Conservation (phyloP, 78 protist species). For the Fonticula alba region DNA sequence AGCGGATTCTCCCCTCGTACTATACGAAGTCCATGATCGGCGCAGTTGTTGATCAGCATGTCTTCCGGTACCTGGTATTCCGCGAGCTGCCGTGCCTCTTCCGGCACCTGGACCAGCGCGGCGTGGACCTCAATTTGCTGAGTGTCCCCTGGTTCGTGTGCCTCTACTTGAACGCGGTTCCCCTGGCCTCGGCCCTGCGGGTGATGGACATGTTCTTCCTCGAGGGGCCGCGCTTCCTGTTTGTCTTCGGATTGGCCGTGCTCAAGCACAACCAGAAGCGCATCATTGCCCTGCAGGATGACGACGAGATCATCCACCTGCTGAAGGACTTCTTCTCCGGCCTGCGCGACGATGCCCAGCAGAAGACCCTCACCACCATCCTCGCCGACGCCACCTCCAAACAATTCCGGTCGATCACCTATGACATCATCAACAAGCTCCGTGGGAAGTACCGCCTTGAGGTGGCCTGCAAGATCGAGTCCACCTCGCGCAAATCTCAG, state of each 20-base stretch:
- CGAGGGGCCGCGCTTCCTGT: constrained; percentile 23
- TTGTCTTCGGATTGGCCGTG: constrained; percentile 15
- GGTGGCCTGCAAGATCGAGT: too few relatives aligned
- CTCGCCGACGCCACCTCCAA: too few relatives aligned
- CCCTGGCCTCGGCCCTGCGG: constrained; percentile 18
- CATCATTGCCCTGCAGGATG: constrained; percentile 3
- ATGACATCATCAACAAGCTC: too few relatives aligned
- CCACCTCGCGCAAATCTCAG: too few relatives aligned
- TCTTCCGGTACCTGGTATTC: constrained; percentile 11
- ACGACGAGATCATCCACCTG: too few relatives aligned
- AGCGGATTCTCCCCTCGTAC: too few relatives aligned
- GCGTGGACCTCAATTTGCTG: constrained; percentile 10
- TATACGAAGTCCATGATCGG: too few relatives aligned
- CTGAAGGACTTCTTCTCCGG: too few relatives aligned
- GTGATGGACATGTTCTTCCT: constrained; percentile 27
- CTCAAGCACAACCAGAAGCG: constrained; percentile 3
- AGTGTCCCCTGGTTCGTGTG: constrained; percentile 36
- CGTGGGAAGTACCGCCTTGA: too few relatives aligned
- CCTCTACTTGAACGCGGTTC: constrained; percentile 15
- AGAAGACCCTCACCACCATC: too few relatives aligned
- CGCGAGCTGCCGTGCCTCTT: not conserved
- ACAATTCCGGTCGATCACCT: too few relatives aligned
- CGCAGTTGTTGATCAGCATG: constrained; percentile 30
- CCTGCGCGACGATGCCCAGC: too few relatives aligned
- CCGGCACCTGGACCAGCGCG: not conserved